Base-by-base conservation (phyloP, 2,329 filamentous ascomycete genomes). In the Diaporthe caulivora region DNA sequence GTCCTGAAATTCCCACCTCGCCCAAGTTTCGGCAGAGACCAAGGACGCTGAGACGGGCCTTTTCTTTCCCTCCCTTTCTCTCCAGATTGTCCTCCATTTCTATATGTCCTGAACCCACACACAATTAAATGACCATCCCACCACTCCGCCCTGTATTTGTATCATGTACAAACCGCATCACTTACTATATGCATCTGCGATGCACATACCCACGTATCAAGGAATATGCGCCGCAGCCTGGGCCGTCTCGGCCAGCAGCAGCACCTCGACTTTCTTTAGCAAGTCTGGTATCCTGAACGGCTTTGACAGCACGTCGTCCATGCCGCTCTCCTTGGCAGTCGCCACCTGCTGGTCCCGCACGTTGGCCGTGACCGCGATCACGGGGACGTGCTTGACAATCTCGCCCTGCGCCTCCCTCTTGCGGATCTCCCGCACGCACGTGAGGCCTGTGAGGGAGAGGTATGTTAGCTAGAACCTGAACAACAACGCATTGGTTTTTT, bases 271-370 rank as follows among this genome's bases (percentile, higher is more conserved):
- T 78, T 85, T 86, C 31, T 70, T 71, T 24, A 86, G 76, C 49
- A 88, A 76, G 34, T 88, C 86, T 0, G 82, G 79, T 68, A 88
- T 87, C 26, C 84, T 80, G 76, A 91, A 91, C 1, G 90, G 90
- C 78, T 92, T 92, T 0, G 86, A 85, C 7, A 92, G 86, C 9
- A 91, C 85, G 78, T 87, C 86, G 76, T 90, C 86, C 82, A 85
- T 84, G 1, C 84, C 85, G 58, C 79, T 80, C 40, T 80, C 74
- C 51, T 78, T 78, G 0, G 84, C 84, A 21, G 75, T 77, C 3
- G 80, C 73, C 18, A 86, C 80, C 74, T 86, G 84, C 72, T 85
- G 83, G 44, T 80, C 77, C 31, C 84, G 79, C 18, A 85, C 84
- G 73, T 87, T 87, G 1, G 85, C 86, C 42, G 85, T 87, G 1